These are phyloP conservation scores for Cladosporium sp. DNA, from an alignment of 2,329 filamentous ascomycete species.

Conservation along the genomic window DNA sequence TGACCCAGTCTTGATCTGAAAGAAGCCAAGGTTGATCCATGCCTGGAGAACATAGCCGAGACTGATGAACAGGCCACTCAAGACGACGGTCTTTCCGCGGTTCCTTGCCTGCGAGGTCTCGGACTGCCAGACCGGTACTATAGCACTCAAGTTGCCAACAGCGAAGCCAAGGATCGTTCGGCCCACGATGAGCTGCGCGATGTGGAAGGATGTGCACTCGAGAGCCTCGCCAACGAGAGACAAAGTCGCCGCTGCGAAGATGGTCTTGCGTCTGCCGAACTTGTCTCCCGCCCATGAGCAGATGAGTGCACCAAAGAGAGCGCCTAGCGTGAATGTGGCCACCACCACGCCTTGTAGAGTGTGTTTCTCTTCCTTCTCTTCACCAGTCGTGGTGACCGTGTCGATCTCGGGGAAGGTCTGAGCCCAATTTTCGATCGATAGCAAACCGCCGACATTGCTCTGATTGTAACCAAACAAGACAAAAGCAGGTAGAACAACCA, in stretches of 20 bases:
- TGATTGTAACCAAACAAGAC: slow-evolving; percentile 51
- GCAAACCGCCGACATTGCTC: slow-evolving; percentile 44
- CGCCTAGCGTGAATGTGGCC: slow-evolving; percentile 43
- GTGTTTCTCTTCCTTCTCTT: slow-evolving; percentile 39
- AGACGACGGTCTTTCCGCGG: slow-evolving; percentile 37
- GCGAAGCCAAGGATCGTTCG: slow-evolving; percentile 42
- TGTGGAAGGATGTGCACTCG: slow-evolving; percentile 39
- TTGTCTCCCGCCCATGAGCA: slow-evolving; percentile 42
- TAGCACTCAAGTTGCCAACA: slow-evolving; percentile 40
- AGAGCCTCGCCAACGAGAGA: slow-evolving; percentile 43
- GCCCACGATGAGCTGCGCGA: slow-evolving; percentile 44
- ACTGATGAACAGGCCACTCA: slow-evolving; percentile 44
- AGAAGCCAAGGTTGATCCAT: slow-evolving; percentile 46
- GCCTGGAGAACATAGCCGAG: slow-evolving; percentile 43
- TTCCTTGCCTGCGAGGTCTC: slow-evolving; percentile 36
- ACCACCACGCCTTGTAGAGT: slow-evolving; percentile 42
- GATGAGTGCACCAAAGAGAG: slow-evolving; percentile 43
- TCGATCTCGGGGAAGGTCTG: slow-evolving; percentile 47
- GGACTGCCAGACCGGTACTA: slow-evolving; percentile 45
- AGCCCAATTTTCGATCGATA: slow-evolving; percentile 36
- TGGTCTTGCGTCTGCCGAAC: slow-evolving; percentile 43
- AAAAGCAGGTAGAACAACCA: slow-evolving; percentile 39
- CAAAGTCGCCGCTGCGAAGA: slow-evolving; percentile 37
- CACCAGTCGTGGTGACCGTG: slow-evolving; percentile 36
- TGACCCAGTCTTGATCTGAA: slow-evolving; percentile 34